A percentile compares a stretch with the other conserved stretches of the same genome.
Conservation (phyloP, 441 rosid species). For the Codiaeum variegatum region DNA sequence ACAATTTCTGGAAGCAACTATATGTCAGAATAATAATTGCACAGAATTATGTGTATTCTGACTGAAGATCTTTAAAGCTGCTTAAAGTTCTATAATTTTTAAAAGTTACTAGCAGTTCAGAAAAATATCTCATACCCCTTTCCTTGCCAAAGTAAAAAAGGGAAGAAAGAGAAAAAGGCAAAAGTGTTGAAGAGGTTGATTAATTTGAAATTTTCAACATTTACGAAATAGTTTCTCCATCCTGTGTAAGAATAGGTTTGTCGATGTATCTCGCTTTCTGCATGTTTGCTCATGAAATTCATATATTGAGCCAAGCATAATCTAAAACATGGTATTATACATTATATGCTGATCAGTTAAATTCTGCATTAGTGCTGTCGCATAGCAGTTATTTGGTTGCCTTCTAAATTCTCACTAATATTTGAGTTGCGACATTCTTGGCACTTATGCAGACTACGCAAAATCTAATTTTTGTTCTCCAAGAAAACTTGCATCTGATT, state of each 20-base stretch:
- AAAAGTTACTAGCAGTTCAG: neutral
- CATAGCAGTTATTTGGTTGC: neutral
- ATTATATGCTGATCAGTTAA: neutral
- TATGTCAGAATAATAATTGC: neutral
- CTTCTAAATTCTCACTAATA: neutral
- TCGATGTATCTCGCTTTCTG: neutral
- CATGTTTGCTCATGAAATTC: neutral
- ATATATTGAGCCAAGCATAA: neutral
- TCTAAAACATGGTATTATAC: neutral
- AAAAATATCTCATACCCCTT: neutral
- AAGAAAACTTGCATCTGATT: neutral
- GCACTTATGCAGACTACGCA: neutral
- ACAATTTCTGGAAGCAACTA: neutral
- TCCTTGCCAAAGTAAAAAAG: neutral
- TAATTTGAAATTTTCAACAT: neutral
- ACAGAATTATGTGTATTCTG: neutral
- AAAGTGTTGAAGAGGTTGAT: neutral
- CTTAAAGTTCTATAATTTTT: neutral
- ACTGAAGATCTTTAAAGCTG: neutral
- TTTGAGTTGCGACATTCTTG: neutral
- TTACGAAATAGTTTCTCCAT: neutral
- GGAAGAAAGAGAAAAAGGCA: neutral
- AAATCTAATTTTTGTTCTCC: neutral
- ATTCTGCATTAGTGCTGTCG: neutral
- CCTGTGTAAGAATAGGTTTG: neutral